Percentiles rank a stretch among this genome's conserved stretches.
phyloP scores from a whole-genome alignment of 805 yeast genomes.

The Deakozyma indianensis region DNA sequence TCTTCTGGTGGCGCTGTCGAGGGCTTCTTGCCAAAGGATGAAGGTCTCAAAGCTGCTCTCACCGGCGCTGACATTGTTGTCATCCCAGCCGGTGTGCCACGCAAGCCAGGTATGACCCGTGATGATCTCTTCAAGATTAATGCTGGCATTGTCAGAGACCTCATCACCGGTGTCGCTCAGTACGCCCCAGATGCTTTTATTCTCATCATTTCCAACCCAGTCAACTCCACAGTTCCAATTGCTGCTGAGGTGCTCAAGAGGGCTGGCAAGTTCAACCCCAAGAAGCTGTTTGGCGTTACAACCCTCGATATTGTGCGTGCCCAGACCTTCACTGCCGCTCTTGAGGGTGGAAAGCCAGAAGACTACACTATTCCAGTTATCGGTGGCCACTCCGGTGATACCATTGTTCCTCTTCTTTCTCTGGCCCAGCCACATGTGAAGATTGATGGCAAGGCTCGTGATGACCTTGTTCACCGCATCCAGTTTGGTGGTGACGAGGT shows the following conservation, averaged over 20 bases:
- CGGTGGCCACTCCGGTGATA: constrained; percentile 94
- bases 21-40: constrained; percentile 48
- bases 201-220: constrained; percentile 82
- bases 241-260: constrained; percentile 66
- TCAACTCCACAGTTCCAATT: constrained; percentile 84
- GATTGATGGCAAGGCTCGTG: constrained; percentile 26
- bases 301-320: constrained; percentile 81
- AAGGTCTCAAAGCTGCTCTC: constrained; percentile 55
- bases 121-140: constrained; percentile 77
- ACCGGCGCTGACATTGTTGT: constrained; percentile 72
- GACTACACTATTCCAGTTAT: constrained; percentile 52
- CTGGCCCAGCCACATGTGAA: constrained; percentile 20
- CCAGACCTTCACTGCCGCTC: constrained; percentile 58
- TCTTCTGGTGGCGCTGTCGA: constrained; percentile 48
- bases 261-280: constrained; percentile 54
- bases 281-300: constrained; percentile 74
- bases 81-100: constrained; percentile 86
- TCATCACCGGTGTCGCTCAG: constrained; percentile 63
- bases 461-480: constrained; percentile 68
- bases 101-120: constrained; percentile 92
- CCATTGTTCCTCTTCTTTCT: constrained; percentile 77
- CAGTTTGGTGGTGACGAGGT: constrained; percentile 97
- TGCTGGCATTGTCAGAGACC: constrained; percentile 61
- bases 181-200: constrained; percentile 62
- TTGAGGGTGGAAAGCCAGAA: constrained; percentile 30